Evolutionary conservation across 352 stramenopile species (phyloP).

Genomic region (Halophytophthora batemanensis): DNA sequence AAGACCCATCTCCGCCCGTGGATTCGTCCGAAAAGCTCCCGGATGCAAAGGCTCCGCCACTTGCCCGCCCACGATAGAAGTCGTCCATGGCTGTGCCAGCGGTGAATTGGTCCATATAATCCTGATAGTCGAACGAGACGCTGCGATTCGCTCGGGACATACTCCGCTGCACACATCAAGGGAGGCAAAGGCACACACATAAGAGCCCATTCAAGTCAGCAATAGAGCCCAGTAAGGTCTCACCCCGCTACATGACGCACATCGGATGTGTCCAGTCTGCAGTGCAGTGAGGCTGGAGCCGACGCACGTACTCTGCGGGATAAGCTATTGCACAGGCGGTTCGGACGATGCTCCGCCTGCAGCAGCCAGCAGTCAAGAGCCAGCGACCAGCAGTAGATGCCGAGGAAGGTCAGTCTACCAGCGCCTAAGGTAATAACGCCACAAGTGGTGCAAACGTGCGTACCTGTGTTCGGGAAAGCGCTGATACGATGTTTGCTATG

Average conservation of each 20-base stretch:
- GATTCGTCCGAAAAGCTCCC: constrained; percentile 64
- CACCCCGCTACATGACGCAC: background rate
- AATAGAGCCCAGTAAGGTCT: constrained; percentile 1
- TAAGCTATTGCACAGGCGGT: constrained; percentile 45
- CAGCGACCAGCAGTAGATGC: background rate
- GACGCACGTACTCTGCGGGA: constrained; percentile 53
- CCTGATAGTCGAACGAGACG: constrained; percentile 74
- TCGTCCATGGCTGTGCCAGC: constrained; percentile 37
- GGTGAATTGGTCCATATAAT: constrained; percentile 41
- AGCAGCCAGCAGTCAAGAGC: constrained; percentile 15
- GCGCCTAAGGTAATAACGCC: constrained; percentile 2
- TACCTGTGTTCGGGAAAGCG: constrained; percentile 67
- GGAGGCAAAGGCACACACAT: constrained; percentile 8
- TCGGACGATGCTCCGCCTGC: constrained; percentile 45
- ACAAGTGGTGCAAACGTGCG: background rate
- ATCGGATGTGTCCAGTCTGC: no score
- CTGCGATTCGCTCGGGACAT: constrained; percentile 71
- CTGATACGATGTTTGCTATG: constrained; percentile 83
- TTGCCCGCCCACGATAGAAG: constrained; percentile 49
- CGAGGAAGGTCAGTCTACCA: constrained; percentile 1
- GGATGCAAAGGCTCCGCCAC: constrained; percentile 39
- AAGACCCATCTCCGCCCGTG: constrained; percentile 27
- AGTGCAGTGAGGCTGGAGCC: background rate
- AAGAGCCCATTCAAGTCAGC: constrained; percentile 12
- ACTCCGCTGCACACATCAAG: constrained; percentile 30